Conservation (phyloP, 176 grass and related monocot species). For the Oropetium thomaeum region DNA sequence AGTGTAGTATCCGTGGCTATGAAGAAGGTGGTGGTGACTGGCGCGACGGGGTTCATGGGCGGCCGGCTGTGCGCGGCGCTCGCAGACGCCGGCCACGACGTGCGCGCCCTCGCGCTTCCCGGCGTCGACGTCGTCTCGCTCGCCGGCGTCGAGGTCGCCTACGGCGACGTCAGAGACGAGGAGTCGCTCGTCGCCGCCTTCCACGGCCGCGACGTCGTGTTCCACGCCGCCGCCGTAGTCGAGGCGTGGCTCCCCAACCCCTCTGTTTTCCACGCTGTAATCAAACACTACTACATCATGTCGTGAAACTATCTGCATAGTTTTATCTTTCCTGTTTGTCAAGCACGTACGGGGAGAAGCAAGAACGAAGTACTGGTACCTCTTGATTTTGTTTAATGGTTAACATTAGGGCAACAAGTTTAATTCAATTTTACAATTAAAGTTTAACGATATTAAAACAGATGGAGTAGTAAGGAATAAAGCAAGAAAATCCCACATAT, state of each 20-base stretch:
- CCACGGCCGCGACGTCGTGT: constrained; percentile 56
- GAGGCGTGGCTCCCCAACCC: constrained; percentile 86
- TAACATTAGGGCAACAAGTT: no score
- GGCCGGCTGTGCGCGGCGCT: constrained; percentile 63
- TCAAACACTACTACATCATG: no score
- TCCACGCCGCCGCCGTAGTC: constrained; percentile 75
- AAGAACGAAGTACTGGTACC: no score
- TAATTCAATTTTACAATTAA: no score
- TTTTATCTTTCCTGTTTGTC: no score
- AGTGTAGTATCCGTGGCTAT: neutral
- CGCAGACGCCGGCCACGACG: constrained; percentile 54
- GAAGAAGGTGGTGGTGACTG: constrained; percentile 85
- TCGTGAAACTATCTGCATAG: no score
- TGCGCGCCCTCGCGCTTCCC: constrained; percentile 63
- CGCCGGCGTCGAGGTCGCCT: constrained; percentile 48
- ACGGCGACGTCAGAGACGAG: constrained; percentile 79
- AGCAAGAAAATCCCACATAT: no score
- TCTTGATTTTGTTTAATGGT: no score
- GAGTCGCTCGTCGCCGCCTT: constrained; percentile 67
- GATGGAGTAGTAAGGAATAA: no score
- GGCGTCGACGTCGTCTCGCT: constrained; percentile 45
- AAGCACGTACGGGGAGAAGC: no score
- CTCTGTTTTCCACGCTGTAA: constrained; percentile 58
- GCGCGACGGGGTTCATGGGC: constrained; percentile 77
- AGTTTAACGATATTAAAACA: no score